Evolutionary conservation across 2,329 filamentous ascomycete genomes (phyloP), one percentile per base, ranked within the genome.

Genomic region (Zasmidium angulare): DNA sequence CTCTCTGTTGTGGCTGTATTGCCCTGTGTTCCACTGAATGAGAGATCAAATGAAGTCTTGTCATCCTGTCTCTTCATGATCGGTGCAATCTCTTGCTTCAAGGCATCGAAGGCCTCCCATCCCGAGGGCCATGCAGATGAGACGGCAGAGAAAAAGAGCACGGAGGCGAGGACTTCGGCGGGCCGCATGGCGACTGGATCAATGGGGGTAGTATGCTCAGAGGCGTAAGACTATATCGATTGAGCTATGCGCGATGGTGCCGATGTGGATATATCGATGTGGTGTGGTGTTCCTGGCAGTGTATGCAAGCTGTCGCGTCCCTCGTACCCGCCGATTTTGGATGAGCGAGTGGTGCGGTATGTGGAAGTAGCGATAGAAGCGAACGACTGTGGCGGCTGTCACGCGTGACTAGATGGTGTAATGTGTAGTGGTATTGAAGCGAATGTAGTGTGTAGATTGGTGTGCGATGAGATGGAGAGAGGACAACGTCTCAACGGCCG

Each of bases 171-270:
- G 49, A 74, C 49, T 49, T 67, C 62, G 36, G 70, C 64, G 46
- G 72, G 67, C 63, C 72, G 70, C 73, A 75, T 75, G 47, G 61
- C 65, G 66, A 66, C 58, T 50, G 24, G 50, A 56, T 56, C 46
- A 50, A 17, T 24, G 11, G 20, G 50, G 43, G 48, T 59, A 36
- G 43, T 43, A 48, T 53, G 40, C 52, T 60, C 53, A 36, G 46
- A 50, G 29, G 50, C 36, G 46, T 31, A 47, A 48, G 31, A 52
- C 21, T 43, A 36, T 52, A 40, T 53, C 49, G 50, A 31, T 46
- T 56, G 36, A 53, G 58, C 50, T 55, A 40, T 49, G 31, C 52
- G 55, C 48, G 20, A 51, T 50, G 24, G n/a, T 31, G 14, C 31
- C 51, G 55, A 54, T 53, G 50, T 57, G 22, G 57, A 43, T 58